Evolutionary conservation across 352 stramenopile species (phyloP), one percentile per base, ranked within the genome.

Genomic region (Paralagenidium karlingii): DNA sequence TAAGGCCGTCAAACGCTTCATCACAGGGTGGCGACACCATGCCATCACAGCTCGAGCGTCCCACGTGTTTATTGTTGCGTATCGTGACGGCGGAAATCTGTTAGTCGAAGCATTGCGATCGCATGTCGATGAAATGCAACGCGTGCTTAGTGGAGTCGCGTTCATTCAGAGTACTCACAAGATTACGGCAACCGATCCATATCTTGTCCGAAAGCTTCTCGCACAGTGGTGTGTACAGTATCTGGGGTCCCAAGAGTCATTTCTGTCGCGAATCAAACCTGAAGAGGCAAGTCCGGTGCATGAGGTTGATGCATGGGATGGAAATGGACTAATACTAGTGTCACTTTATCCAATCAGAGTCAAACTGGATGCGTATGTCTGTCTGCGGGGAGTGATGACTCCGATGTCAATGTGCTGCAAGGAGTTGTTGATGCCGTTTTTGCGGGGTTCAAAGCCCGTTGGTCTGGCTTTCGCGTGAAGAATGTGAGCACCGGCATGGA

Each of bases 391-490:
- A 53, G 50, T 3, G 58, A 47, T 19, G 44, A 60, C 8, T 70
- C 63, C 25, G 65, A 79, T 18, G 59, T 70, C 5, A 61, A 78
- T 21, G 43, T 80, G 42, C 50, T 83, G 9, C 58, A 78, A 34
- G 43, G 53, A 10, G 50, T 83, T 21, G 50, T 71, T 12, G 45
- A 65, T 12, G 79, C 68, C 33, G 66, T 80, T 12, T 83, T 63
- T 31, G 62, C 68, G 20, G 74, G 63, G 25, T 83, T 83, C 50
- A 78, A 78, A 39, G 69, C 69, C 34, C 59, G 69, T 36, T 83
- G 67, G 64, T 79, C 69, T 33, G 69, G 69, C 32, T 83, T 83
- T 50, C 69, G 69, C 13, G 64, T 78, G n/a, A 78, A 77, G 51
- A 77, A 73, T 34, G 61, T 79, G 27, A 78, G 77, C 46, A 68